These are phyloP conservation scores for Talaromyces trachyspermus DNA, from an alignment of 495 filamentous ascomycete species.

Conservation along the genomic window DNA sequence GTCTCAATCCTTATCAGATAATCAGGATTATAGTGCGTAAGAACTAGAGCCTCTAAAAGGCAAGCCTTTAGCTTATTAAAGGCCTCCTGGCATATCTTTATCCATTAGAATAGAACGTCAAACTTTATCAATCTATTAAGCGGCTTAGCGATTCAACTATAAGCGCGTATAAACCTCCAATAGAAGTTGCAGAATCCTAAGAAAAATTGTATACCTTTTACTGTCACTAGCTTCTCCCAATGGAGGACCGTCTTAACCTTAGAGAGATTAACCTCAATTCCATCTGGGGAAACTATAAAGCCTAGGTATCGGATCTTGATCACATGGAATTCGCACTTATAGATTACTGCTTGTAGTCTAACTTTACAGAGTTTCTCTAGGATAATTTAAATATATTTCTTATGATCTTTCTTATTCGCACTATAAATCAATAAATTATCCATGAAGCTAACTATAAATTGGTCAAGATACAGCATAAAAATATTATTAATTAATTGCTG, in stretches of 20 bases:
- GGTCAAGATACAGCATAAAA: slow-evolving; percentile 15
- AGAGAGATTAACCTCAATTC: slow-evolving; percentile 13
- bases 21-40: slow-evolving; percentile 8
- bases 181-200: slow-evolving; percentile 23
- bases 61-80: slow-evolving; percentile 47
- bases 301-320: slow-evolving; percentile 16
- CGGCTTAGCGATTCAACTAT: slow-evolving; percentile 11
- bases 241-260: slow-evolving; percentile 17
- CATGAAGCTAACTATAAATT: slow-evolving; percentile 22
- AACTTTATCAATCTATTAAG: slow-evolving; percentile 13
- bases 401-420: slow-evolving; percentile 19
- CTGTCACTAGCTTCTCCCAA: slow-evolving; percentile 13
- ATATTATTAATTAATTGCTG: slow-evolving; percentile 24
- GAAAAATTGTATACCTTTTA: too few relatives aligned
- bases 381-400: slow-evolving; percentile 12
- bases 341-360: slow-evolving; percentile 12
- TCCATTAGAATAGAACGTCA: slow-evolving; percentile 10
- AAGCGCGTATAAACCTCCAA: slow-evolving; percentile 20
- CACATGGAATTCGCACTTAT: slow-evolving; percentile 24
- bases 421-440: slow-evolving; percentile 31
- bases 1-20: slow-evolving; percentile 10
- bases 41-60: too few relatives aligned
- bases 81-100: slow-evolving; percentile 54
- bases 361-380: slow-evolving; percentile 10
- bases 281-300: slow-evolving; percentile 15